Evolutionary conservation across 2,329 filamentous ascomycete species (phyloP).

Genomic region (Cladophialophora bantiana): DNA sequence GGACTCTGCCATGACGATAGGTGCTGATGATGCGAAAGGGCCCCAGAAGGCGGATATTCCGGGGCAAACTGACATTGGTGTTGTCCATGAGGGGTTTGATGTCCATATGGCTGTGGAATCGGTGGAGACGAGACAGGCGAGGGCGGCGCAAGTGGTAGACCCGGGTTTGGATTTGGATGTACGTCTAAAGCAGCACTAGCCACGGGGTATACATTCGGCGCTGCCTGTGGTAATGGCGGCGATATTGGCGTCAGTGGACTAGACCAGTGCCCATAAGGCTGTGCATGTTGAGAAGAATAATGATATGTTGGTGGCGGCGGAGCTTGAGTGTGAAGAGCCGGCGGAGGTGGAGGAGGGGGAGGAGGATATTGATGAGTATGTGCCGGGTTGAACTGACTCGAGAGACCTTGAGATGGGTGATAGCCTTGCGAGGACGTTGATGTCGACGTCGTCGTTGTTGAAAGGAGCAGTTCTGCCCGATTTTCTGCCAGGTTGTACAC

Average conservation of each 20-base stretch:
- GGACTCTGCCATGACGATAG: constrained; percentile 9
- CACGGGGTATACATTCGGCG: not conserved
- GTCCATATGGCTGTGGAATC: constrained; percentile 6
- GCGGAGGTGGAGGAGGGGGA: constrained; percentile 17
- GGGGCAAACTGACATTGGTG: constrained; percentile 1
- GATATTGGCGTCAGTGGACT: constrained; percentile 13
- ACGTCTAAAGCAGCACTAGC: not conserved
- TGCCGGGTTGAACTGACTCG: constrained; percentile 19
- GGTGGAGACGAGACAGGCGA: constrained; percentile 1
- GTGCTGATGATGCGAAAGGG: constrained; percentile 11
- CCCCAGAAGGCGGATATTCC: constrained; percentile 13
- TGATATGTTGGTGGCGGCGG: not conserved
- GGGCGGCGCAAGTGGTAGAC: constrained; percentile 2
- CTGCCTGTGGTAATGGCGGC: constrained; percentile 10
- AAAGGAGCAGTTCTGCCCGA: constrained; percentile 9
- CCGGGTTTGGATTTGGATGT: not conserved
- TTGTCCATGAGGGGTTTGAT: constrained; percentile 2
- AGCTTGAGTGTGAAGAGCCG: not conserved
- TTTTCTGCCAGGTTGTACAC: constrained; percentile 26
- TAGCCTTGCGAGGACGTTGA: constrained; percentile 17
- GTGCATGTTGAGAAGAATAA: constrained; percentile 9
- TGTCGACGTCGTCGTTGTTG: not conserved
- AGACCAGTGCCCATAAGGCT: constrained; percentile 23
- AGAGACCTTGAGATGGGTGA: constrained; percentile 22
- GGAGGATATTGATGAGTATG: constrained; percentile 14